phyloP scores from a whole-genome alignment of 164 flowering plant species.

The Buxus sempervirens region DNA sequence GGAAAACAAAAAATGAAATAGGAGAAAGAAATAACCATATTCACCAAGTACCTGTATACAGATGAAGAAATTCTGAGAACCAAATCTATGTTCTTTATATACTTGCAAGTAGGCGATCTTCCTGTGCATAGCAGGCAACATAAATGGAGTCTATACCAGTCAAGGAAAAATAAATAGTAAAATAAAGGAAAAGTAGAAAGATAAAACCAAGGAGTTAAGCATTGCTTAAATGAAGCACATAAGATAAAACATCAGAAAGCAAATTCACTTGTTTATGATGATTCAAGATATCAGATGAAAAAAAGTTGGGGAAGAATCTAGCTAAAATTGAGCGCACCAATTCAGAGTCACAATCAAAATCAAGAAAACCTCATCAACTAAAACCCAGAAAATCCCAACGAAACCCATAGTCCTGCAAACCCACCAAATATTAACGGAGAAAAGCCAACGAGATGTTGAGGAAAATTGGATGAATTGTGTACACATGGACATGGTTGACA shows the following conservation, averaged over 20 bases:
- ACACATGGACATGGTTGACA: too few relatives aligned
- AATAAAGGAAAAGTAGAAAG: not conserved
- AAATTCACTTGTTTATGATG: conserved; percentile 77
- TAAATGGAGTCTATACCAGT: conserved; percentile 74
- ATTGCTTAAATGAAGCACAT: not conserved
- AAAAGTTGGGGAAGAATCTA: conserved; percentile 68
- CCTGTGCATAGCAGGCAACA: conserved; percentile 97
- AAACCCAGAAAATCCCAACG: conserved; percentile 1
- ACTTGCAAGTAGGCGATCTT: conserved; percentile 67
- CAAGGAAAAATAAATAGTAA: not conserved
- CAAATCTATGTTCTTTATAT: too few relatives aligned
- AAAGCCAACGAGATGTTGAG: too few relatives aligned
- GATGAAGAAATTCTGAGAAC: too few relatives aligned
- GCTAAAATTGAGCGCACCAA: conserved; percentile 9
- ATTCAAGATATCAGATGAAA: conserved; percentile 75
- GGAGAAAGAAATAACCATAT: too few relatives aligned
- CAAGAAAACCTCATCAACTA: conserved; percentile 12
- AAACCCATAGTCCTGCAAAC: conserved; percentile 16
- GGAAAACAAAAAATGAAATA: too few relatives aligned
- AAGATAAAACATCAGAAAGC: not conserved
- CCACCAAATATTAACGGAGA: too few relatives aligned
- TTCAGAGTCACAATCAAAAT: not conserved
- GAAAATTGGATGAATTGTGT: too few relatives aligned
- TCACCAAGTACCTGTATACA: too few relatives aligned
- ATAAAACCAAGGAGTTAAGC: not conserved